Conservation (phyloP, 202 grass and related monocot species). For the Dendrocalamus latiflorus region DNA sequence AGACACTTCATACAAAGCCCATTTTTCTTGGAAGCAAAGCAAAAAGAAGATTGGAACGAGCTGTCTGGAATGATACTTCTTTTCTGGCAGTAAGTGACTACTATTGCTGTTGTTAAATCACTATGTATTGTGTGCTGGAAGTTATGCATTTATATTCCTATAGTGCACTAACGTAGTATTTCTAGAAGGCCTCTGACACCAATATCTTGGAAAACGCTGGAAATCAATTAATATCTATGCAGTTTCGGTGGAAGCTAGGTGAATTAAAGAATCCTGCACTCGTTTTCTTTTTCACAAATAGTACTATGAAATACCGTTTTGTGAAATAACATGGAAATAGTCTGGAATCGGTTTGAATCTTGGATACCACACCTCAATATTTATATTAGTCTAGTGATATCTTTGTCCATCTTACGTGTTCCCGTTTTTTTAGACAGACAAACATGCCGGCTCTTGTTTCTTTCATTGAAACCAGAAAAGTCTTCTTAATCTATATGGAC, state of each 20-base stretch:
- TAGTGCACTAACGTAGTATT: neutral
- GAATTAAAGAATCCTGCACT: neutral
- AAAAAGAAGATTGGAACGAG: conserved; percentile 77
- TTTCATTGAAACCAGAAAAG: neutral
- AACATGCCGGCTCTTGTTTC: neutral
- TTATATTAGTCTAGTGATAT: neutral
- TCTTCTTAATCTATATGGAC: neutral
- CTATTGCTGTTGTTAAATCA: neutral
- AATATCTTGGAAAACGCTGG: neutral
- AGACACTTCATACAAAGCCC: conserved; percentile 87
- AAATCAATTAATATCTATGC: neutral
- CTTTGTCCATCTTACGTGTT: neutral
- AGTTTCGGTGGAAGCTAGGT: neutral
- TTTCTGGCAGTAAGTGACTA: conserved; percentile 79
- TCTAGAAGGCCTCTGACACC: neutral
- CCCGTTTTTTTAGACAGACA: neutral
- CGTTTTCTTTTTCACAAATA: neutral
- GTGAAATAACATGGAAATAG: neutral
- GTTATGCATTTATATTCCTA: neutral
- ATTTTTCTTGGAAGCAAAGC: conserved; percentile 94
- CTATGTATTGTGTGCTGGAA: neutral
- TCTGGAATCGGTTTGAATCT: neutral
- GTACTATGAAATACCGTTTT: neutral
- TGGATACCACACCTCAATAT: neutral
- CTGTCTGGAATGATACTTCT: conserved; percentile 96